Percentiles rank a stretch among this genome's conserved stretches.
phyloP scores from a whole-genome alignment of 1,139 yeast species.

The Debaryomyces subglobosus region DNA sequence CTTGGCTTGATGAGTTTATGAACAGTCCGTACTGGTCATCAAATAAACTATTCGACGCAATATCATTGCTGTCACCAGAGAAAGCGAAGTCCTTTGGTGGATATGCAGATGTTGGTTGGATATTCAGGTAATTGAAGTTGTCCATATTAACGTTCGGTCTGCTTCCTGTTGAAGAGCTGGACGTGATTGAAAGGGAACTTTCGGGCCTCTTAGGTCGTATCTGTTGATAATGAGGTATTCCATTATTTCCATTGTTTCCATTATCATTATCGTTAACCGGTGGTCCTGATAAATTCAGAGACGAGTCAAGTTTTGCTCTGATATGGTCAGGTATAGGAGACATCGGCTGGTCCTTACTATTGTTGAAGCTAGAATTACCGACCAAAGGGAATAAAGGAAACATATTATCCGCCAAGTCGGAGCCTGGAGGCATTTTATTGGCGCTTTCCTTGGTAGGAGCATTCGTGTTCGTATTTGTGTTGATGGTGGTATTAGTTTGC shows the following conservation, averaged over 20 bases:
- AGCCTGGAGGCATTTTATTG: constrained; percentile 9
- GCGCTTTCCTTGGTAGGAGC: constrained; percentile 1
- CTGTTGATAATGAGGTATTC: constrained; percentile 24
- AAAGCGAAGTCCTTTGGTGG: constrained; percentile 24
- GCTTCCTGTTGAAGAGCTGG: constrained; percentile 39
- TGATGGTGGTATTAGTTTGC: not conserved
- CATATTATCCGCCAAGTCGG: constrained; percentile 30
- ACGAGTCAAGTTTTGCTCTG: constrained; percentile 6
- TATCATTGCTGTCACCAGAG: not conserved
- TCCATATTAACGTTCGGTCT: constrained; percentile 15
- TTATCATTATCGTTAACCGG: not conserved
- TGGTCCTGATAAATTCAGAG: not conserved
- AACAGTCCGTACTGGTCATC: not conserved
- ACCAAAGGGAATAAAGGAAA: constrained; percentile 58
- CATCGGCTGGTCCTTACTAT: constrained; percentile 39
- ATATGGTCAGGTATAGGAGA: constrained; percentile 10
- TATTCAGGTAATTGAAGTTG: constrained; percentile 25
- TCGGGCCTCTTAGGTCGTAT: constrained; percentile 45
- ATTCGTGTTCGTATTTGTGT: constrained; percentile 3
- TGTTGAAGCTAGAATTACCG: constrained; percentile 48
- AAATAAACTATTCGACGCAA: not conserved
- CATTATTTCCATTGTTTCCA: not conserved
- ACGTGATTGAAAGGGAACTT: constrained; percentile 44
- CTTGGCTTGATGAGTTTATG: not conserved
- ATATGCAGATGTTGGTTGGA: constrained; percentile 32